Conservation (phyloP, 2,329 filamentous ascomycete genomes). For the Xylaria sp. region DNA sequence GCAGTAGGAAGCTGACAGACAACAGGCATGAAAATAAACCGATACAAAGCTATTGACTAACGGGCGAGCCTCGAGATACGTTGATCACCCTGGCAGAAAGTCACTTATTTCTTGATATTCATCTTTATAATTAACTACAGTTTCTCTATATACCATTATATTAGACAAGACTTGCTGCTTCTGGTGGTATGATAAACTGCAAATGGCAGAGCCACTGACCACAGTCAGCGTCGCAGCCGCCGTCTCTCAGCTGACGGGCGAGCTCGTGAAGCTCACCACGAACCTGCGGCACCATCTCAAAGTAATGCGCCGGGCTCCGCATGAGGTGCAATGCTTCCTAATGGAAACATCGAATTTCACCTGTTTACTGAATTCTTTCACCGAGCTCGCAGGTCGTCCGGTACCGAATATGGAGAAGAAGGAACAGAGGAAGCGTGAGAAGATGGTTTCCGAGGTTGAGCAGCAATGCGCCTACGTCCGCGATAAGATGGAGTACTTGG, state of each 20-base stretch:
- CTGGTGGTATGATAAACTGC: neutral
- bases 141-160: no score
- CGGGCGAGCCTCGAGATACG: neutral
- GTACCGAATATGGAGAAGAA: neutral
- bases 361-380: conserved; percentile 25
- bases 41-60: neutral
- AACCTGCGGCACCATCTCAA: conserved; percentile 22
- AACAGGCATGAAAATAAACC: conserved; percentile 3
- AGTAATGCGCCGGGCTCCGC: conserved; percentile 18
- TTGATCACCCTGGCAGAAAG: no score
- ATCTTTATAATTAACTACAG: neutral
- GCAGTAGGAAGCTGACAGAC: neutral
- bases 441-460: conserved; percentile 9
- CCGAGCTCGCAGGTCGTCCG: conserved; percentile 12
- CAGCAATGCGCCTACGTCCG: conserved; percentile 23
- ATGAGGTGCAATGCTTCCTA: conserved; percentile 25
- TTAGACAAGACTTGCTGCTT: no score
- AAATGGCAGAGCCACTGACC: conserved; percentile 23
- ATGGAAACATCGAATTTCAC: conserved; percentile 28
- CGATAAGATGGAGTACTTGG: conserved; percentile 24
- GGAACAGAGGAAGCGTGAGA: conserved; percentile 13
- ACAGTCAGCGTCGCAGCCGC: conserved; percentile 14
- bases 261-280: conserved; percentile 26
- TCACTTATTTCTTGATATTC: no score
- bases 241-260: conserved; percentile 24